These are phyloP conservation scores for Paraglomus brasilianum DNA, from an alignment of 192 early-diverging fungal species.

Conservation along the genomic window DNA sequence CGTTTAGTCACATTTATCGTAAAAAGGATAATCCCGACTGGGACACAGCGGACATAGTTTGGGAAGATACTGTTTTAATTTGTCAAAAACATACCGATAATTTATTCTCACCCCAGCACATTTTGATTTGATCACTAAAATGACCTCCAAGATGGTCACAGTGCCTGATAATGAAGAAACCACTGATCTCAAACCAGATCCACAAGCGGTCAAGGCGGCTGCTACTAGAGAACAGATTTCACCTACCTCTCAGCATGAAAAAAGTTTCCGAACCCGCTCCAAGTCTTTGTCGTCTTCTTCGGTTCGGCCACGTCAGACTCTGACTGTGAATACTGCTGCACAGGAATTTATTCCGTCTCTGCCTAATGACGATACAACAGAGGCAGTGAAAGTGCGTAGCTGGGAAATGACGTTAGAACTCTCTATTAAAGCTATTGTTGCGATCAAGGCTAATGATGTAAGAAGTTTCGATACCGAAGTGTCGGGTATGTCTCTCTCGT, in stretches of 20 bases:
- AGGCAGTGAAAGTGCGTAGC: constrained; percentile 26
- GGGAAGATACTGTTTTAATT: too few species aligned
- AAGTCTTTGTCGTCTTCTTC: constrained; percentile 12
- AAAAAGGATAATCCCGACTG: too few species aligned
- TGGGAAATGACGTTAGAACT: constrained; percentile 75
- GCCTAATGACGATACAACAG: constrained; percentile 28
- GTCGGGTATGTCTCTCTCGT: constrained; percentile 51
- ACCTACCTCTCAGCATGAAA: neutral
- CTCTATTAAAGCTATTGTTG: constrained; percentile 74
- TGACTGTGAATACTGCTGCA: too few species aligned
- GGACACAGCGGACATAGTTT: too few species aligned
- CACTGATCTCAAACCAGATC: constrained; percentile 6
- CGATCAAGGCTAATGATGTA: constrained; percentile 75
- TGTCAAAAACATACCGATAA: too few species aligned
- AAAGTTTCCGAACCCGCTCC: constrained; percentile 5
- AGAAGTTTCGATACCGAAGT: constrained; percentile 77
- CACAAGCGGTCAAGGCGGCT: neutral
- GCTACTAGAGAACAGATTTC: constrained; percentile 2
- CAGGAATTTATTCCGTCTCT: too few species aligned
- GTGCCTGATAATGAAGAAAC: too few species aligned
- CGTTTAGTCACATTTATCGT: too few species aligned
- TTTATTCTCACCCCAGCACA: too few species aligned
- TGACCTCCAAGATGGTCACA: too few species aligned
- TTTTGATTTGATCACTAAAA: too few species aligned
- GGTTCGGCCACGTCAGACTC: neutral